A percentile compares a stretch with the other conserved stretches of the same genome.
Conservation (phyloP, 2,329 filamentous ascomycete genomes). For the Penicillium verrucosum region DNA sequence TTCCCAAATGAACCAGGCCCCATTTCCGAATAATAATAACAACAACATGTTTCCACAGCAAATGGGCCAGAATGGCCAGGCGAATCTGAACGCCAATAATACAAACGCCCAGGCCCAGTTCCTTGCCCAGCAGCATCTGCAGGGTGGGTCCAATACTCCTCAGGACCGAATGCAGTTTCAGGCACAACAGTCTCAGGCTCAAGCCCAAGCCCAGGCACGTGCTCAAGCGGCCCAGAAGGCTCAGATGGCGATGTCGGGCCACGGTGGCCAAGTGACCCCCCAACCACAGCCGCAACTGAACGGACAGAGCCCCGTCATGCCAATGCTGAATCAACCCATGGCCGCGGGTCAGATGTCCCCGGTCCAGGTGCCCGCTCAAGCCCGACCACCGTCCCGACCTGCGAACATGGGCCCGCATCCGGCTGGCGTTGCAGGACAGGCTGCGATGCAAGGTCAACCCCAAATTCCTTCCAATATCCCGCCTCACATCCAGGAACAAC, state of each 20-base stretch:
- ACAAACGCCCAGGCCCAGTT: slow-evolving; percentile 36
- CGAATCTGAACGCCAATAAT: slow-evolving; percentile 35
- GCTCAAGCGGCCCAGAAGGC: slow-evolving; percentile 45
- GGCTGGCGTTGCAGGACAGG: slow-evolving; percentile 28
- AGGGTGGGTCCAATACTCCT: slow-evolving; percentile 43
- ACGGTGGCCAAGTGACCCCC: slow-evolving; percentile 44
- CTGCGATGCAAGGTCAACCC: slow-evolving; percentile 32
- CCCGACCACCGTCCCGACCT: slow-evolving; percentile 34
- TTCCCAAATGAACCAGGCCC: slow-evolving; percentile 47
- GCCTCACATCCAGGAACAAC: slow-evolving; percentile 33
- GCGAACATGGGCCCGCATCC: slow-evolving; percentile 34
- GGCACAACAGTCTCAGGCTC: slow-evolving; percentile 32
- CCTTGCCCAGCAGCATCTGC: slow-evolving; percentile 41
- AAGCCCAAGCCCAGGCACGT: slow-evolving; percentile 38
- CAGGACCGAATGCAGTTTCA: slow-evolving; percentile 43
- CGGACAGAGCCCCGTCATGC: slow-evolving; percentile 41
- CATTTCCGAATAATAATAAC: slow-evolving; percentile 32
- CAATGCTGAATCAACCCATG: slow-evolving; percentile 45
- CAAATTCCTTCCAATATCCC: slow-evolving; percentile 37
- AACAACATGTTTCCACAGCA: slow-evolving; percentile 45
- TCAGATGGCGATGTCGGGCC: slow-evolving; percentile 46
- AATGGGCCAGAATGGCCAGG: slow-evolving; percentile 38
- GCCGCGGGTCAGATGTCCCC: slow-evolving; percentile 40
- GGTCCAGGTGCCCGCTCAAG: slow-evolving; percentile 32
- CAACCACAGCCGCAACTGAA: slow-evolving; percentile 39